Evolutionary conservation across 805 yeast species (phyloP).

Genomic region (Barnettozyma sucrosica): DNA sequence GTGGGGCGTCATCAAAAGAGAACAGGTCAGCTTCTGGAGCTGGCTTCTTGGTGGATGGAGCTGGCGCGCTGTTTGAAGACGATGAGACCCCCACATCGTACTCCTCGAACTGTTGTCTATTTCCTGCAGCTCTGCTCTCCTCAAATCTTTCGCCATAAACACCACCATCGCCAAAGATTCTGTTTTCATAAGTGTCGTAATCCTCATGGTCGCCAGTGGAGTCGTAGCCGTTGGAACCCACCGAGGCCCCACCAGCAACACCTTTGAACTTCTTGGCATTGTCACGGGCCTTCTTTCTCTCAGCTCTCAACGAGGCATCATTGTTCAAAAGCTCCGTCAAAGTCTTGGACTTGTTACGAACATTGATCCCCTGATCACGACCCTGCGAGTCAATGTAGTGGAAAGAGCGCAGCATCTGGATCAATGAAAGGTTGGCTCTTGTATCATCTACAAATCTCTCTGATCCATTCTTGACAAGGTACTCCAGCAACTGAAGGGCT

Average conservation of each 20-base stretch:
- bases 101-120: conserved; percentile 49
- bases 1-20: conserved; percentile 35
- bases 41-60: conserved; percentile 16
- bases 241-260: conserved; percentile 54
- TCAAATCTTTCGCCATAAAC: conserved; percentile 63
- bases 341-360: conserved; percentile 83
- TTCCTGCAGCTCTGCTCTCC: conserved; percentile 44
- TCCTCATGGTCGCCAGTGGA: conserved; percentile 26
- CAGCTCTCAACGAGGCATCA: conserved; percentile 69
- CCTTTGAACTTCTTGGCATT: conserved; percentile 81
- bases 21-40: conserved; percentile 39
- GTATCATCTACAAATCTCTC: conserved; percentile 96
- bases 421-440: conserved; percentile 70
- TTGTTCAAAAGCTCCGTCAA: conserved; percentile 67
- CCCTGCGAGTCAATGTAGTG: conserved; percentile 93
- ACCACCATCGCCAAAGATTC: conserved; percentile 70
- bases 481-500: conserved; percentile 86
- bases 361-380: conserved; percentile 93
- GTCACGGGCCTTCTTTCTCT: conserved; percentile 85
- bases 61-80: conserved; percentile 7
- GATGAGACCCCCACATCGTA: conserved; percentile 41
- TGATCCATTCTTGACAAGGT: conserved; percentile 84
- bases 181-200: conserved; percentile 39
- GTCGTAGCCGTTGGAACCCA: conserved; percentile 25
- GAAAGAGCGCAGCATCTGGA: conserved; percentile 86